Base-by-base conservation (phyloP, 31 red algal genomes). In the Asparagopsis taxiformis region DNA sequence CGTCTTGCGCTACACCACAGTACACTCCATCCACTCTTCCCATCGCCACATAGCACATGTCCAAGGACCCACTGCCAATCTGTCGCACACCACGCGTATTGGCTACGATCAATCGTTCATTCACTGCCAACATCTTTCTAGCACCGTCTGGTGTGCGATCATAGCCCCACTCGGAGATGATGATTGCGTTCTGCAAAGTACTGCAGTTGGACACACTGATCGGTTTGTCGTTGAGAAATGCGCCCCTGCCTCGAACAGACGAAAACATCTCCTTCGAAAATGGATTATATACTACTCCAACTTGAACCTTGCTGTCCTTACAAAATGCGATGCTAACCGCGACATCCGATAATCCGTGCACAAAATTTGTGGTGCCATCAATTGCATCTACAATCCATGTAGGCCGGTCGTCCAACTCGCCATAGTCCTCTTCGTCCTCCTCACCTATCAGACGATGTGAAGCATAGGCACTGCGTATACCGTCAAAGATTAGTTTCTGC, bases 291-390 rank as follows among this genome's bases (percentile, higher is more conserved):
- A 99, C 82, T 7, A 99, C 91, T 19, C 96, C 96, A 13, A 99
- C 25, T 22, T 72, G 46, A 25, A 80, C 77, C 0, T 24, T 46
- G 29, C 82, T 55, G 26, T 84, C 60, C 3, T 61, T 39, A 38
- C 59, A 49, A 41, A 89, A 71, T 16, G 77, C 96, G 31, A 99
- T 84, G 26, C 72, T 85, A 0, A 99, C 79, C 4, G 77, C 72
- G 30, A 85, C 90, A 26, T 84, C 62, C 2, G 77, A 62, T 17
- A 93, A 20, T 17, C 87, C 91, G 51, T 83, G 70, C 17, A 92
- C 92, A 79, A 85, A 99, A 53, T 92, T 94, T 17, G 91, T 88
- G 8, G 96, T 99, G 15, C 96, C 96, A 59, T 99, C 96, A 46
- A 95, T 85, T 21, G 96, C 82, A 63, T 99, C 96, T 4, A 99